Evolutionary conservation across 192 early-diverging fungal species (phyloP), one percentile per base, ranked within the genome.

Genomic region (Gryganskiella cystojenkinii): DNA sequence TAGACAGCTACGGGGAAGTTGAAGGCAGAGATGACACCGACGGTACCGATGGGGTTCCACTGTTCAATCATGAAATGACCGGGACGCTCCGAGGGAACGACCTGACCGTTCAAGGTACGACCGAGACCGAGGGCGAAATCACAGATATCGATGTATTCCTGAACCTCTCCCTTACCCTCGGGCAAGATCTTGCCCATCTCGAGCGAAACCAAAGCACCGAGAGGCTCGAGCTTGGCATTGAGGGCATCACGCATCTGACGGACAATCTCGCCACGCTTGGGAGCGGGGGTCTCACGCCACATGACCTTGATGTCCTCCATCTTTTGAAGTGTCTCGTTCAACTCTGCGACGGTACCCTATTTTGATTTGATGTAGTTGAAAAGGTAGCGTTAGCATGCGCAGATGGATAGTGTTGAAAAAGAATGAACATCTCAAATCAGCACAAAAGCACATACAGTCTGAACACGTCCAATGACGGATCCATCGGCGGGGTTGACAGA

Each of bases 151-250:
- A 98, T 90, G 84, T 96, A 98, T 83, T 98, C 96, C 71, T 98
- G 96, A 34, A 98, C 90, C 70, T 98, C 96, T 42, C 96, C 95
- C 24, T 95, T 83, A 28, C 95, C 96, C 80, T 98, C 96, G 15
- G 95, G 88, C 57, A 92, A 61, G 63, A 98, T 96, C 84, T 98
- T 98, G 70, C 96, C 96, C 89, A 98, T 95, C 82, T 98, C 96
- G 46, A 97, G 80, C 14, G 95, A 83, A 11, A 98, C 94, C 20
- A 98, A 85, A 24, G 84, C 85, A n/a, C 95, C 96, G 43, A 98
- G 86, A 17, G 90, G 89, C 54, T 93, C 82, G 56, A 91, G 89
- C 62, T 95, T 89, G 15, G 81, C 84, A 53, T 86, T 83, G 31
- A 98, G 86, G 30, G 91, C 90, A 54, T 94, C 90, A 52, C 95